Base-by-base conservation (phyloP, 1,139 yeast genomes). In the Saccharomyces hybrid region DNA sequence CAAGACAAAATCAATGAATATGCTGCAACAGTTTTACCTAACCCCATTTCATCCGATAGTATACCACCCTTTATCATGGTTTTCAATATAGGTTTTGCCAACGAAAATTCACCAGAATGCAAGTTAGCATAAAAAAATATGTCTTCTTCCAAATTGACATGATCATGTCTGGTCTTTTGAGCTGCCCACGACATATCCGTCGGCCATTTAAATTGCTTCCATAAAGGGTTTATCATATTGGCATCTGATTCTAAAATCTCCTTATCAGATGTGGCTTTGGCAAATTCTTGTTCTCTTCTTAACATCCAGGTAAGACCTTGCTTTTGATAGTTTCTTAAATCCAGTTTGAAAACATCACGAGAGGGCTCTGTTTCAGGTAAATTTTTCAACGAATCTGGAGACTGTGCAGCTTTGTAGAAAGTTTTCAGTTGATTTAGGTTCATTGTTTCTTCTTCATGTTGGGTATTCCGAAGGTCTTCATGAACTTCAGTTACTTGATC, bases 31-130 rank as follows among this genome's bases (percentile, higher is more conserved):
- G 98, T 91, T 66, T 91, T 91, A 48, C 98, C 98, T 5, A 91
- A 75, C 0, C 98, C 98, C 98, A 91, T 91, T 68, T 91, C 98
- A 70, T 91, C 98, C 0, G 97, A 96, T n/a, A 91, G 73, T 14
- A 91, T 88, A 0, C 99, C 99, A 26, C 99, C 98, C 57, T 74
- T 73, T 44, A 83, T 76, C 34, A 79, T 70, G 0, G 84, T 75
- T 57, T 78, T 80, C 6, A 85, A 70, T 5, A 81, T 59, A 1
- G 98, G 98, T 60, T 79, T 82, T 20, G 78, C 78, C 20, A 81
- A 64, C 0, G 95, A 83, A 56, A 93, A 78, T 58, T 87, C 93
- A 2, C 97, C 97, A 55, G 86, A 83, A 67, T 86, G 87, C 58
- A 89, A 73, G 65, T 91, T 93, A 20, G 87, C 90, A 69, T 86